phyloP scores from a whole-genome alignment of 768 basidiomycete species.

The Russula earlei region DNA sequence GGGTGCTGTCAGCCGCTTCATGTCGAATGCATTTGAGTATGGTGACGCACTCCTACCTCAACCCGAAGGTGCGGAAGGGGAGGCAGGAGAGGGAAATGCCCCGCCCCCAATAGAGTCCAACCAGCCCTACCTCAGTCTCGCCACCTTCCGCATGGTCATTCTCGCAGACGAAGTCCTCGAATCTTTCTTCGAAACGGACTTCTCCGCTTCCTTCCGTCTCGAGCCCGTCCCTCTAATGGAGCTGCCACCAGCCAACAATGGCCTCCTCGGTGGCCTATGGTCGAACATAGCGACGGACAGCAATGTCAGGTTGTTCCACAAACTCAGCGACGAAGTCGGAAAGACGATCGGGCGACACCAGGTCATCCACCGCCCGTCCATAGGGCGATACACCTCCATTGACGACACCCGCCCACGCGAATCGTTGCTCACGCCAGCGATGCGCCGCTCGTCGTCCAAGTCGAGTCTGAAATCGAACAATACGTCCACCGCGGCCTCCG shows the following conservation, averaged over 20 bases:
- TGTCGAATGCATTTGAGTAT: conserved; percentile 98
- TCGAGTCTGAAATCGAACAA: conserved; percentile 33
- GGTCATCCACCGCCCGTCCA: conserved; percentile 69
- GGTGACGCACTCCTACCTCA: conserved; percentile 83
- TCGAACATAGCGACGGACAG: conserved; percentile 82
- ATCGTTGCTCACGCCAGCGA: conserved; percentile 65
- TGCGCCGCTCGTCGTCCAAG: conserved; percentile 51
- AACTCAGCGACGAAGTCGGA: conserved; percentile 88
- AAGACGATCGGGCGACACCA: conserved; percentile 92
- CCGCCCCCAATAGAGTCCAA: conserved; percentile 56
- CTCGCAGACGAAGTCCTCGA: conserved; percentile 94
- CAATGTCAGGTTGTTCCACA: conserved; percentile 91
- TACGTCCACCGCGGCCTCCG: conserved; percentile 6
- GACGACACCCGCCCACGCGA: conserved; percentile 87
- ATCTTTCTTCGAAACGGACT: conserved; percentile 90
- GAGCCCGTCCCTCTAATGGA: conserved; percentile 63
- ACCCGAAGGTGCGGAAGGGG: conserved; percentile 30
- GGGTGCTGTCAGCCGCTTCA: conserved; percentile 92
- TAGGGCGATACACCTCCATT: conserved; percentile 74
- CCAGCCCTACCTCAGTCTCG: conserved; percentile 86
- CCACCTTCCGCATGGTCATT: conserved; percentile 98
- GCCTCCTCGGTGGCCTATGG: conserved; percentile 77
- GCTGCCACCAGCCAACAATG: conserved; percentile 45
- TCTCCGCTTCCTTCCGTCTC: conserved; percentile 80
- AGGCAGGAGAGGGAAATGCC: conserved; percentile 29